Conservation (phyloP, 2,329 filamentous ascomycete genomes). For the Aspergillus sp. region DNA sequence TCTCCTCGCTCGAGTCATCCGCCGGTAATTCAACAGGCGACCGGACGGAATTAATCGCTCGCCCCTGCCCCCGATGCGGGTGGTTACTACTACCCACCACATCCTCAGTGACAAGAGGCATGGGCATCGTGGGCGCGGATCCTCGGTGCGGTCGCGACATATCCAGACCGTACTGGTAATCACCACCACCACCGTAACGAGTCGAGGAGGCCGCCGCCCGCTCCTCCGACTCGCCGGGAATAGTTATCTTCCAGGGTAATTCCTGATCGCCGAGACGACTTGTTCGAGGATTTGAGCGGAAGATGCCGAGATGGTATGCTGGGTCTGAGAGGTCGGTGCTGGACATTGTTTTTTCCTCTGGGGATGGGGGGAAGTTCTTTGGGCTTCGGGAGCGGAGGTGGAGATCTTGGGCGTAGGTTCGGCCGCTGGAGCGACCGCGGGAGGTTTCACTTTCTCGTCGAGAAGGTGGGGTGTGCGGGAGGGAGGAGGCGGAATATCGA, state of each 20-base stretch:
- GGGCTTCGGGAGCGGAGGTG: conserved; percentile 35
- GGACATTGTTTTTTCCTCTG: conserved; percentile 16
- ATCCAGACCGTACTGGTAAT: too few relatives aligned
- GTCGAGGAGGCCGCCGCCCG: conserved; percentile 5
- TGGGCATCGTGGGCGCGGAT: neutral
- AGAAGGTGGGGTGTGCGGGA: neutral
- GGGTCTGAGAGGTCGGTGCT: conserved; percentile 18
- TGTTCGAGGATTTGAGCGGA: conserved; percentile 26
- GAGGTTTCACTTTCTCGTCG: neutral
- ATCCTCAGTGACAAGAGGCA: too few relatives aligned
- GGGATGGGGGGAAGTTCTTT: conserved; percentile 19
- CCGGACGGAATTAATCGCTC: conserved; percentile 15
- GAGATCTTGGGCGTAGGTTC: conserved; percentile 26
- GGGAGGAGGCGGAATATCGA: too few relatives aligned
- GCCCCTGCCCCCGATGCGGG: conserved; percentile 16
- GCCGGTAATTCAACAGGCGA: conserved; percentile 31
- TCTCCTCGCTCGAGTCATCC: conserved; percentile 40
- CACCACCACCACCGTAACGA: conserved; percentile 4
- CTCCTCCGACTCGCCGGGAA: conserved; percentile 22
- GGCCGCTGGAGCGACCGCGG: conserved; percentile 12
- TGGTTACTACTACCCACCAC: conserved; percentile 1
- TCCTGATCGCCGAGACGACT: conserved; percentile 31
- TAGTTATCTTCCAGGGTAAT: conserved; percentile 29
- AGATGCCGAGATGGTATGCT: conserved; percentile 27
- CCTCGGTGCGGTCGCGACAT: too few relatives aligned